Evolutionary conservation across 2,329 filamentous ascomycete species (phyloP), one percentile per base, ranked within the genome.

Genomic region (Bipolaris oryzae): DNA sequence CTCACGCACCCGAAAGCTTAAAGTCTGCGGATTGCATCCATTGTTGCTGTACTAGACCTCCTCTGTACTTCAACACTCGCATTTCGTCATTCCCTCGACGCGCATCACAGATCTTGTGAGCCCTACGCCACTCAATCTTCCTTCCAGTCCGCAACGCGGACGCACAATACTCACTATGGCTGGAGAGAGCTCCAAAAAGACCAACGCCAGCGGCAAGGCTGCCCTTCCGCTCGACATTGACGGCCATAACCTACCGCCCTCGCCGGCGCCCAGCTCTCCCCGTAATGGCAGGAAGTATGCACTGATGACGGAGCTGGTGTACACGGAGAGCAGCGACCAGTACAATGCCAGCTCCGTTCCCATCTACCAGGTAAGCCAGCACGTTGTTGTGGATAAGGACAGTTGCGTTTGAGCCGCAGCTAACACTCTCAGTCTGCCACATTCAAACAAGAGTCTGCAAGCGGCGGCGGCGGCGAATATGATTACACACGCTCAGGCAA

Each of bases 401-500:
- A 15, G 5, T 42, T 42, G 13, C 20, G n/a, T 44, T n/a, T 5
- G 21, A 7, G 15, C 7, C 46, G 7, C 34, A 38, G 54, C 67
- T 71, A 56, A 73, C 60, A 11, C 34, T n/a, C 18, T n/a, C 63
- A 89, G 84, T 96, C 92, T 46, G 96, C 95, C 46, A 99, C 95
- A 35, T 99, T 99, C 83, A 99, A 99, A 80, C 95, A 98, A 79
- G 86, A 85, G 20, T 91, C 89, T 16, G 89, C 90, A 61, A 84
- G 79, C 43, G 92, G 91, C 57, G 92, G 91, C 58, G 90, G 87
- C 66, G 82, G 86, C 72, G 93, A 98, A 78, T 99, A 98, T 78
- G 95, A 99, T 81, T 99, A 99, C 81, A 98, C 95, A 58, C 91
- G 96, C 60, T 98, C 93, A 34, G 95, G 95, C 54, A 99, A 99